phyloP scores from a whole-genome alignment of 2,329 filamentous ascomycete species.

The Acrodontium crateriforme region DNA sequence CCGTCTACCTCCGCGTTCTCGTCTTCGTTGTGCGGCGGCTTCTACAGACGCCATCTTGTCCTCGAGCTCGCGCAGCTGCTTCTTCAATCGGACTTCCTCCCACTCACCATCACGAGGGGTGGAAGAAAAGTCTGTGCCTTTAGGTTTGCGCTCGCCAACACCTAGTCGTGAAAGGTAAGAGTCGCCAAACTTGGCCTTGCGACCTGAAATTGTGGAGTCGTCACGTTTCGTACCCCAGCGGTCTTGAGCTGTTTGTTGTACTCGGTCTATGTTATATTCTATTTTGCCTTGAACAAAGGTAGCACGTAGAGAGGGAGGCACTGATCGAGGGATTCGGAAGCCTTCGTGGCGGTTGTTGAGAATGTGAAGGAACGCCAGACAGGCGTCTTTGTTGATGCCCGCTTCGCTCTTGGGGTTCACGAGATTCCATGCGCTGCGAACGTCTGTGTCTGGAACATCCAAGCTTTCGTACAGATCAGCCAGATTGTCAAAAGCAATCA shows the following conservation, averaged over 20 bases:
- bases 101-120: conserved; percentile 82
- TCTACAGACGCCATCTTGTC: conserved; percentile 76
- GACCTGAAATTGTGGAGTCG: conserved; percentile 68
- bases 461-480: conserved; percentile 74
- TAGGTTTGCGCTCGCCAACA: conserved; percentile 56
- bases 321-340: conserved; percentile 79
- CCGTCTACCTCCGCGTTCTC: conserved; percentile 32
- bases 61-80: conserved; percentile 80
- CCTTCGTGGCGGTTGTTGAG: conserved; percentile 93
- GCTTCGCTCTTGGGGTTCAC: conserved; percentile 78
- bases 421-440: conserved; percentile 90
- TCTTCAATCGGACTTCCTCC: conserved; percentile 92
- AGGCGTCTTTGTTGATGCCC: conserved; percentile 87
- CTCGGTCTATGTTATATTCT: conserved; percentile 82
- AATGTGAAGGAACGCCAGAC: conserved; percentile 89
- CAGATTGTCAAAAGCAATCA: conserved; percentile 58
- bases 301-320: conserved; percentile 78
- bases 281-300: conserved; percentile 95
- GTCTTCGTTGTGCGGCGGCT: conserved; percentile 41
- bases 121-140: conserved; percentile 79
- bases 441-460: conserved; percentile 60
- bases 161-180: conserved; percentile 88
- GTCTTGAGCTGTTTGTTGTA: conserved; percentile 46
- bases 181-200: conserved; percentile 95
- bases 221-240: conserved; percentile 70